phyloP scores from a whole-genome alignment of 179 eudicot genomes.

The Nepenthes alata region DNA sequence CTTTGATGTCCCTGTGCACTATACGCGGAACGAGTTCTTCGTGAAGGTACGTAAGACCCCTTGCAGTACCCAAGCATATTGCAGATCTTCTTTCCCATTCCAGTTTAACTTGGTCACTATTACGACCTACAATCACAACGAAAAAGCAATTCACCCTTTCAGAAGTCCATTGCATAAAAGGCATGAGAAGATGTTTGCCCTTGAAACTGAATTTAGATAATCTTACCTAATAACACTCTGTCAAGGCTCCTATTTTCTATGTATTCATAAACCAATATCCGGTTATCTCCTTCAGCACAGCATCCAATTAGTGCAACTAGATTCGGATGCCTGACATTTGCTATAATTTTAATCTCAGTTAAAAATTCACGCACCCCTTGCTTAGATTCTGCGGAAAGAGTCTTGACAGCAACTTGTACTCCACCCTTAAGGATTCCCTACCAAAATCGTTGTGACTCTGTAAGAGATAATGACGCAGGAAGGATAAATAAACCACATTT shows the following conservation, averaged over 20 bases:
- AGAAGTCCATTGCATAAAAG: neutral
- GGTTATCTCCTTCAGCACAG: conserved; percentile 59
- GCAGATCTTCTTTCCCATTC: conserved; percentile 49
- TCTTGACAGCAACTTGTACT: conserved; percentile 66
- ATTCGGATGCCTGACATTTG: conserved; percentile 75
- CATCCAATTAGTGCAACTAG: conserved; percentile 84
- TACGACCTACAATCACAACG: conserved; percentile 35
- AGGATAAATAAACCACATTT: neutral
- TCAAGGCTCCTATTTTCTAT: conserved; percentile 70
- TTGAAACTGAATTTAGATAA: conserved; percentile 1
- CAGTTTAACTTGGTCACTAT: conserved; percentile 25
- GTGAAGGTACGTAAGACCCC: conserved; percentile 57
- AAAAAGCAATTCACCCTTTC: neutral
- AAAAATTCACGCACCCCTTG: conserved; percentile 82
- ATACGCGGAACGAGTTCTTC: conserved; percentile 66
- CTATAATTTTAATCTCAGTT: conserved; percentile 64
- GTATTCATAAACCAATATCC: conserved; percentile 74
- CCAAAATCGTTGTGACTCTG: conserved; percentile 4
- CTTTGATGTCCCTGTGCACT: conserved; percentile 72
- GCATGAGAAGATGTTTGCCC: neutral
- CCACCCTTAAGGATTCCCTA: conserved; percentile 69
- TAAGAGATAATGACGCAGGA: neutral
- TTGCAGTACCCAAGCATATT: conserved; percentile 58
- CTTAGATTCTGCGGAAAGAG: conserved; percentile 73
- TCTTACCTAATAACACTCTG: conserved; percentile 51